Percentiles rank a stretch among this genome's conserved stretches.
Conservation (phyloP, 345 rosid species). For the Punica granatum region DNA sequence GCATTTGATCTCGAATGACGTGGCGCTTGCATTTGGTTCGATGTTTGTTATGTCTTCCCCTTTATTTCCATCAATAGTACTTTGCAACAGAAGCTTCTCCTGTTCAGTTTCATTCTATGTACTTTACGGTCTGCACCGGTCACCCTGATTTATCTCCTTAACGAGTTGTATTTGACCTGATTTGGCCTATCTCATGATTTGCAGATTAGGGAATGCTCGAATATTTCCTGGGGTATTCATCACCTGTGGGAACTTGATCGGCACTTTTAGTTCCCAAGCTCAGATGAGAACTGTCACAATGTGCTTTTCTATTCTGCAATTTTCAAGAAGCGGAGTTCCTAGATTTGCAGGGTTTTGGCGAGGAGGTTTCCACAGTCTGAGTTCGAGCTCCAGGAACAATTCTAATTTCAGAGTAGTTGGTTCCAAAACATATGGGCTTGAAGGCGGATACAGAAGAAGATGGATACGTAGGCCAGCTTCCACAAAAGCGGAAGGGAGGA, state of each 20-base stretch:
- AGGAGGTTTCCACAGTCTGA: slow-evolving; percentile 31
- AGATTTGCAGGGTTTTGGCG: slow-evolving; percentile 38
- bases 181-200: not conserved
- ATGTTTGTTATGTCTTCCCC: not conserved
- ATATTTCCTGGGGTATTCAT: slow-evolving; percentile 11
- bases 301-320: slow-evolving; percentile 59
- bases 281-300: slow-evolving; percentile 38
- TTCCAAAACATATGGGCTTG: slow-evolving; percentile 33
- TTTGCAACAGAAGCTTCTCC: too few relatives aligned
- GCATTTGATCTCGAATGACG: not conserved
- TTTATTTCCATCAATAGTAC: too few relatives aligned
- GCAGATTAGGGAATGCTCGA: slow-evolving; percentile 2
- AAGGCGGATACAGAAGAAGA: slow-evolving; percentile 49
- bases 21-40: not conserved
- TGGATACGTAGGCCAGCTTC: slow-evolving; percentile 49
- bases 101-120: not conserved
- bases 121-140: not conserved
- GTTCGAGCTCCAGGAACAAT: slow-evolving; percentile 18
- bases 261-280: slow-evolving; percentile 16
- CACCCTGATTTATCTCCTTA: not conserved
- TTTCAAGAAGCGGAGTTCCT: slow-evolving; percentile 45
- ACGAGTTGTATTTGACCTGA: not conserved
- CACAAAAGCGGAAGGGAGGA: slow-evolving; percentile 35
- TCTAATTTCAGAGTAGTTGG: slow-evolving; percentile 28
- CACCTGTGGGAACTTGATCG: not conserved